Evolutionary conservation across 2,329 filamentous ascomycete genomes (phyloP), one percentile per base, ranked within the genome.

Genomic region (Penicillium sp.): DNA sequence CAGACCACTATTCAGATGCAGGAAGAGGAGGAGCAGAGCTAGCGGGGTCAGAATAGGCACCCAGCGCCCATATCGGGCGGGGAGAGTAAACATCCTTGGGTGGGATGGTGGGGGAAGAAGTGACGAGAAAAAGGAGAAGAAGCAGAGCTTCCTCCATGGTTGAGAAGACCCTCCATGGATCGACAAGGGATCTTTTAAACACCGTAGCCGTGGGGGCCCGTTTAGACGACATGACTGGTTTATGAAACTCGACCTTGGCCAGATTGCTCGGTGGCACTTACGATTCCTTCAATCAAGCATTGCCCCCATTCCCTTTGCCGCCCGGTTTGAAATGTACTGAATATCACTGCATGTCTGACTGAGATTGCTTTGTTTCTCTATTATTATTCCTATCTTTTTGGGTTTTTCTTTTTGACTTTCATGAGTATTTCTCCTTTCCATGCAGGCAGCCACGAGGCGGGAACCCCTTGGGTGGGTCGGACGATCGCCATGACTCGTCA

Each of bases 51-150:
- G 34, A 23, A 65, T 40, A 19, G 55, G 55, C 33, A 60, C 52
- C 57, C 57, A 62, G 36, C 62, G 62, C 39, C 61, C 53, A 59
- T 65, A 65, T 18, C 61, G 62, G 46, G 54, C 59, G 40, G 59
- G 59, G 37, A 62, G 51, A 16, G 40, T 36, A 14, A 46, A 47
- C 62, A 65, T 65, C 31, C 36, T 54, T 5, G 10, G 24, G 10
- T 28, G 40, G 23, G 47, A 36, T 29, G 42, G 39, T 19, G 37
- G 33, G 23, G 43, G 29, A 26, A 11, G 26, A 26, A 26, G 14
- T 11, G 23, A 37, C 10, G 34, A 18, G 21, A 11, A 28, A 37
- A 31, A 37, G 19, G 18, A 33, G 31, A 43, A 69, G 72, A 54
- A 74, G 21, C 34, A 19, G 40, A 29, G 26, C 21, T 18, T 14